These are phyloP conservation scores for Pestalotiopsis sp. DNA, from an alignment of 2,329 filamentous ascomycete species.

Conservation along the genomic window DNA sequence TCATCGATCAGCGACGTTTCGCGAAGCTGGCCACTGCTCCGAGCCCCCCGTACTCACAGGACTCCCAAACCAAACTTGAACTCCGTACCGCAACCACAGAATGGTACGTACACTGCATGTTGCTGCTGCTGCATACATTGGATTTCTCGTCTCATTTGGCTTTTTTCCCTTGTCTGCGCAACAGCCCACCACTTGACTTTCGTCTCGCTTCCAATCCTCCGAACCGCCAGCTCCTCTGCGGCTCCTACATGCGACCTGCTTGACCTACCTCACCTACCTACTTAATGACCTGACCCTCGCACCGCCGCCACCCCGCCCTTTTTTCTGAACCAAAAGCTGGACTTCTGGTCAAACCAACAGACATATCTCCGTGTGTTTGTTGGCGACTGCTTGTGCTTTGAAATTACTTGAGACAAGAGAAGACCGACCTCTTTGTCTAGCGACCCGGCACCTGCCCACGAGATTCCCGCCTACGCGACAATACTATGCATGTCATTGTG, in stretches of 20 bases:
- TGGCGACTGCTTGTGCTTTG: neutral
- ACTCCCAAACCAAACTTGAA: neutral
- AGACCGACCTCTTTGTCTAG: neutral
- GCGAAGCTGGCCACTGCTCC: neutral
- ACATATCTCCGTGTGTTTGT: neutral
- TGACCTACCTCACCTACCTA: neutral
- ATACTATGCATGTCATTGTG: conserved; percentile 13
- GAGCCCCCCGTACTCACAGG: neutral
- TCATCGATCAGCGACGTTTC: conserved; percentile 10
- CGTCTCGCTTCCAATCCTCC: neutral
- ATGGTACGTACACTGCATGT: neutral
- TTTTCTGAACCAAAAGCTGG: conserved; percentile 11
- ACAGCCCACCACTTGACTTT: neutral
- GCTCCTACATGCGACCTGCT: neutral
- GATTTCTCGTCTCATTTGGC: neutral
- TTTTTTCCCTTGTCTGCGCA: neutral
- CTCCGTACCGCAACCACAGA: neutral
- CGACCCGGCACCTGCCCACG: neutral
- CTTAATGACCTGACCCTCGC: neutral
- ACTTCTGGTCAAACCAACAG: conserved; percentile 13
- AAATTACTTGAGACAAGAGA: neutral
- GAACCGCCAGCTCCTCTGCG: neutral
- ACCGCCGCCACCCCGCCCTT: neutral
- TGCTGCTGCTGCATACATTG: neutral
- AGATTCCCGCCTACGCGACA: neutral